Percentiles rank a stretch among this genome's conserved stretches.
phyloP scores from a whole-genome alignment of 495 filamentous ascomycete species.

The Bacidia gigantensis region DNA sequence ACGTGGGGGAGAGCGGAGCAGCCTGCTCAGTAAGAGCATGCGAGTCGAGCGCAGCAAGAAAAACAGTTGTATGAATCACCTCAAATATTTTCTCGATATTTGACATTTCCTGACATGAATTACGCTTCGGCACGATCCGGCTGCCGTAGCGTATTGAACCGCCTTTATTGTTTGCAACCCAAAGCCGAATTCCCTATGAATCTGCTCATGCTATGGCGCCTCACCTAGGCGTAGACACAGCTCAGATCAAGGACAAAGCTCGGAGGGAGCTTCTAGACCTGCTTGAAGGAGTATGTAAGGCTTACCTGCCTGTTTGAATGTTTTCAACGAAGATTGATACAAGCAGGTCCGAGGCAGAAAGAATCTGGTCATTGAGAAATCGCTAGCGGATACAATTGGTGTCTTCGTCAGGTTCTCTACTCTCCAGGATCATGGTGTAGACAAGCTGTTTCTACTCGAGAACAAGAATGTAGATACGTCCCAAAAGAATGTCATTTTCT shows the following conservation, averaged over 20 bases:
- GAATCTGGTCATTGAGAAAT: conserved; percentile 85
- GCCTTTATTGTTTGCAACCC: background rate
- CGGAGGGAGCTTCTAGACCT: conserved; percentile 75
- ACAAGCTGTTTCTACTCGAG: conserved; percentile 89
- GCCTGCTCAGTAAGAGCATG: no score
- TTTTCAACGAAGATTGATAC: conserved; percentile 19
- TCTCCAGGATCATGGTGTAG: conserved; percentile 86
- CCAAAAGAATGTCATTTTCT: conserved; percentile 90
- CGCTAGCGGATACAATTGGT: conserved; percentile 76
- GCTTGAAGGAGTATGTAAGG: conserved; percentile 78
- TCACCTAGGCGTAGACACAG: conserved; percentile 61
- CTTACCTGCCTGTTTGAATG: conserved; percentile 14
- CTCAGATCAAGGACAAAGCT: conserved; percentile 68
- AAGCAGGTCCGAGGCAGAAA: conserved; percentile 90
- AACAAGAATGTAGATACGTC: conserved; percentile 86
- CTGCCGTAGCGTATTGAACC: background rate
- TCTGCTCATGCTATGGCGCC: conserved; percentile 38
- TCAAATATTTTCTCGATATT: background rate
- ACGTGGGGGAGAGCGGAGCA: no score
- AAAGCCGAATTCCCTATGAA: background rate
- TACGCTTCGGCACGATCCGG: conserved; percentile 4
- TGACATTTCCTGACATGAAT: background rate
- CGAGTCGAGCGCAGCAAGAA: no score
- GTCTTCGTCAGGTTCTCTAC: conserved; percentile 88
- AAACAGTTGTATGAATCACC: no score